These are phyloP conservation scores for Peribolospora baueri DNA, from an alignment of 768 basidiomycete species.

Conservation along the genomic window DNA sequence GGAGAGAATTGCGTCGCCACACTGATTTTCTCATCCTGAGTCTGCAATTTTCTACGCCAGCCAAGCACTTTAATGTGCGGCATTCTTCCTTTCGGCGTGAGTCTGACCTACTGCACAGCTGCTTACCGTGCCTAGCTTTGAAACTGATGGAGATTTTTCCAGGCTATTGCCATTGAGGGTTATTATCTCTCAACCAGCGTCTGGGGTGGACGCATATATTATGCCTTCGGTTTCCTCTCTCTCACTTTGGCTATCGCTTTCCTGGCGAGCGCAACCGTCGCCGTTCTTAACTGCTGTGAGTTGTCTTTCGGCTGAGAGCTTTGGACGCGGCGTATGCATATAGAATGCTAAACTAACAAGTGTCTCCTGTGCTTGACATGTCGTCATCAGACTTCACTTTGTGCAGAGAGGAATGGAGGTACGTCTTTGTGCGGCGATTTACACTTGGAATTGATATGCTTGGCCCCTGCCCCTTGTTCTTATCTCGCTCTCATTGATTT, in stretches of 20 bases:
- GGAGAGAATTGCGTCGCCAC: background rate
- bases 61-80: slow-evolving; percentile 82
- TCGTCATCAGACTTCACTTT: slow-evolving; percentile 47
- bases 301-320: background rate
- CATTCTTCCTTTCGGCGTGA: slow-evolving; percentile 54
- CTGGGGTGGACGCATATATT: slow-evolving; percentile 27
- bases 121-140: slow-evolving; percentile 34
- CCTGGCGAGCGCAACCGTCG: slow-evolving; percentile 71
- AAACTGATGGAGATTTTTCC: slow-evolving; percentile 25
- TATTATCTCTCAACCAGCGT: background rate
- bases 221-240: slow-evolving; percentile 86
- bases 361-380: too few species aligned
- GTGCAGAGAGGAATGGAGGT: slow-evolving; percentile 87
- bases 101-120: too few species aligned
- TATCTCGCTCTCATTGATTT: slow-evolving; percentile 2
- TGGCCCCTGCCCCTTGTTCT: background rate
- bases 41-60: slow-evolving; percentile 20
- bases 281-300: slow-evolving; percentile 30
- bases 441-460: slow-evolving; percentile 8
- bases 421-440: background rate
- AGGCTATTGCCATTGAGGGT: background rate
- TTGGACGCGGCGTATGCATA: slow-evolving; percentile 27
- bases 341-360: too few species aligned
- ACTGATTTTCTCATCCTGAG: background rate
- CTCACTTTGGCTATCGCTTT: slow-evolving; percentile 59